A percentile compares a stretch with the other conserved stretches of the same genome.
Conservation (phyloP, 2,329 filamentous ascomycete species). For the Escovopsis sp. region DNA sequence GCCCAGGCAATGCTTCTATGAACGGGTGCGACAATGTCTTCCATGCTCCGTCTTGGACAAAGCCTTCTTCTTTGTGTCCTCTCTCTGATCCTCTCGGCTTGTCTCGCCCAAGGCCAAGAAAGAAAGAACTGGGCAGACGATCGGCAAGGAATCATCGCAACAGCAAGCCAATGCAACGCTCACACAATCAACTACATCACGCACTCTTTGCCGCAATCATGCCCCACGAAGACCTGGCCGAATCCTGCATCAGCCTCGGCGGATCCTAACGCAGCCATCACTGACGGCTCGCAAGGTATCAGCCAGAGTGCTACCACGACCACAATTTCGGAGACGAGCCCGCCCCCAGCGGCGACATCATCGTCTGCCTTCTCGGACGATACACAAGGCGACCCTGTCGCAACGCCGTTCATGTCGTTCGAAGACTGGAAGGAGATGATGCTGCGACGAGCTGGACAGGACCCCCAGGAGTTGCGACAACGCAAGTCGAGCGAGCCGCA, state of each 20-base stretch:
- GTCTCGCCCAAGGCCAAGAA: neutral
- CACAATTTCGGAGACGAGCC: neutral
- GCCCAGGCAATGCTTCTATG: too few relatives aligned
- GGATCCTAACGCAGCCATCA: neutral
- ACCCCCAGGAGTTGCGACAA: constrained; percentile 49
- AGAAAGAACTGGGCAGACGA: neutral
- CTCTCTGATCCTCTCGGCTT: neutral
- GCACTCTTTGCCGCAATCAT: constrained; percentile 62
- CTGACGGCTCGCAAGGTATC: neutral
- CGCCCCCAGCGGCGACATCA: neutral
- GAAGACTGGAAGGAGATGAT: constrained; percentile 98
- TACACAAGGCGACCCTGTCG: constrained; percentile 3
- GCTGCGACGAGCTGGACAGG: constrained; percentile 69
- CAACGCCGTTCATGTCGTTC: constrained; percentile 69
- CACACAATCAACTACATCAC: constrained; percentile 73
- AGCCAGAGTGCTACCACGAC: neutral
- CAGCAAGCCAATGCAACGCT: constrained; percentile 28
- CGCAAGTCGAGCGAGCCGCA: constrained; percentile 37
- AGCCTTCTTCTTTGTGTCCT: neutral
- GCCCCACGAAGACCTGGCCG: constrained; percentile 49
- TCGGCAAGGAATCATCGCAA: neutral
- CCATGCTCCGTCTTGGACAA: neutral
- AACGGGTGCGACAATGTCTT: neutral
- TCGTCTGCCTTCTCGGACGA: constrained; percentile 3
- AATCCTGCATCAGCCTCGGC: constrained; percentile 12